These are phyloP conservation scores for Nothophoma quercina DNA, from an alignment of 2,329 filamentous ascomycete genomes.

Conservation along the genomic window DNA sequence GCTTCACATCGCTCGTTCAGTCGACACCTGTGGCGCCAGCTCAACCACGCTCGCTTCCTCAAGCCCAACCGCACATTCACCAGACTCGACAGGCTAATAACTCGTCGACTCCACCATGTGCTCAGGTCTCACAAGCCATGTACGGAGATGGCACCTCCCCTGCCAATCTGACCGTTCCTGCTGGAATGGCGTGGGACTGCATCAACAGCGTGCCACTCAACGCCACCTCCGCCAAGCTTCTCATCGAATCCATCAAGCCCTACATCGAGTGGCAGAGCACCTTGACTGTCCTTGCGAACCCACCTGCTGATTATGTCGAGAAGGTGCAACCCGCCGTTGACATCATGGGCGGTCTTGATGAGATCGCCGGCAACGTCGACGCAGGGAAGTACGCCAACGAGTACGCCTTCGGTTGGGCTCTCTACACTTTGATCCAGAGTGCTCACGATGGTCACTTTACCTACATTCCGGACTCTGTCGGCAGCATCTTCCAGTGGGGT, in stretches of 20 bases:
- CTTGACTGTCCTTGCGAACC: conserved; percentile 52
- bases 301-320: conserved; percentile 55
- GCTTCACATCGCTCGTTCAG: conserved; percentile 29
- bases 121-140: conserved; percentile 42
- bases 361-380: conserved; percentile 49
- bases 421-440: conserved; percentile 62
- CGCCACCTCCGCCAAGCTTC: conserved; percentile 46
- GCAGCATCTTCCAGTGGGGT: conserved; percentile 58
- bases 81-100: conserved; percentile 33
- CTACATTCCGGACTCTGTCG: conserved; percentile 62
- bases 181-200: conserved; percentile 55
- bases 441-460: conserved; percentile 72
- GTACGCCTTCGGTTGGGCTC: conserved; percentile 57
- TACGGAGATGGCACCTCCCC: conserved; percentile 27
- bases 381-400: conserved; percentile 50
- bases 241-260: conserved; percentile 52
- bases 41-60: conserved; percentile 22
- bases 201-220: conserved; percentile 56
- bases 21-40: conserved; percentile 36
- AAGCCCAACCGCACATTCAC: conserved; percentile 21
- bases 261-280: conserved; percentile 59
- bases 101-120: conserved; percentile 38
- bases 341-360: conserved; percentile 51
- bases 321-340: conserved; percentile 57
- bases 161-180: conserved; percentile 45